phyloP scores from a whole-genome alignment of 192 early-diverging fungal genomes.

The Rhizophlyctis rosea region DNA sequence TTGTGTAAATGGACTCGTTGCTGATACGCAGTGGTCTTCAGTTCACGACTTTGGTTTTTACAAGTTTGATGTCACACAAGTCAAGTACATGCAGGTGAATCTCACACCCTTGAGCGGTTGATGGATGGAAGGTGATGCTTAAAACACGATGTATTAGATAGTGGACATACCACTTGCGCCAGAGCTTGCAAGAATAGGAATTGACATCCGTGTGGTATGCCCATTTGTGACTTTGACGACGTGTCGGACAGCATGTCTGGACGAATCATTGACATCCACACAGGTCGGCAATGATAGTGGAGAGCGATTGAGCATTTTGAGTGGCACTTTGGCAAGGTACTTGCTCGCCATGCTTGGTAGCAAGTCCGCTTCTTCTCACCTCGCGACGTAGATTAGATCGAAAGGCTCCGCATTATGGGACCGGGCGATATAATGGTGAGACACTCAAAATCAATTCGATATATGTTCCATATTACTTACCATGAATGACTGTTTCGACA shows the following conservation, averaged over 20 bases:
- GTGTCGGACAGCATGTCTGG: neutral
- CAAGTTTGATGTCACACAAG: slow-evolving; percentile 63
- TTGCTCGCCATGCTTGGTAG: neutral
- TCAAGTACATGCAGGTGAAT: slow-evolving; percentile 67
- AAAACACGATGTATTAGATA: slow-evolving; percentile 1
- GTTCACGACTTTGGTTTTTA: slow-evolving; percentile 79
- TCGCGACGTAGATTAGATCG: slow-evolving; percentile 28
- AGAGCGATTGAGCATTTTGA: slow-evolving; percentile 38
- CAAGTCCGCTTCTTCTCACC: neutral
- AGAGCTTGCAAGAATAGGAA: slow-evolving; percentile 67
- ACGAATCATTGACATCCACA: neutral
- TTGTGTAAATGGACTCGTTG: slow-evolving; percentile 33
- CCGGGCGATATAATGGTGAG: slow-evolving; percentile 33
- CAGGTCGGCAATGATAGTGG: slow-evolving; percentile 39
- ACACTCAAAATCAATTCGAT: neutral
- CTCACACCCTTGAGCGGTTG: neutral
- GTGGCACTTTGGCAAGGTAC: slow-evolving; percentile 33
- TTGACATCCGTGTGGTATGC: slow-evolving; percentile 66
- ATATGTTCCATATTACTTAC: no score
- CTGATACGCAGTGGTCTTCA: slow-evolving; percentile 12
- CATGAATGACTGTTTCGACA: neutral
- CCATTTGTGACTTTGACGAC: neutral
- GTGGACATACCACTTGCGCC: slow-evolving; percentile 65
- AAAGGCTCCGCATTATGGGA: slow-evolving; percentile 40
- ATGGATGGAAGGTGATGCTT: no score